Base-by-base conservation (phyloP, 2,329 filamentous ascomycete genomes). In the Coniochaeta sp. region DNA sequence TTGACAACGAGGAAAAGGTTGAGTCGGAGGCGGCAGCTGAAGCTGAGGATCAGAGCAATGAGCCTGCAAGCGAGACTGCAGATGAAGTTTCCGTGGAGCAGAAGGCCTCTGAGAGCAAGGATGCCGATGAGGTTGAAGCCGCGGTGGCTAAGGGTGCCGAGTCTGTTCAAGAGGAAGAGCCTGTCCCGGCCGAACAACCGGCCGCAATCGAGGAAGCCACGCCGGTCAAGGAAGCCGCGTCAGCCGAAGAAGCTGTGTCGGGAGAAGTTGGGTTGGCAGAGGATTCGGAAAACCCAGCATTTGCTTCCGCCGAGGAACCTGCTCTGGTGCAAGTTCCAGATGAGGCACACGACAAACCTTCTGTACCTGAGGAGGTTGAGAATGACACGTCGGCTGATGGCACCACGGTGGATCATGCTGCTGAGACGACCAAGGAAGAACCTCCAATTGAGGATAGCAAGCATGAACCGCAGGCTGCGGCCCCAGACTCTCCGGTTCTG, bases 391-490 rank as follows among this genome's bases (percentile, higher is more conserved):
- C 38, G 22, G 19, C 28, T 28, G 40, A 62, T n/a, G 31, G 38
- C 6, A 60, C 60, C 24, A 26, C 36, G 17, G 7, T 28, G 8
- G 54, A 57, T 5, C 3, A 26, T 33, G 6, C 16, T 24, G 14
- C 55, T 9, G 36, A 24, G 33, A 56, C 68, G 7, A 67, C 63
- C 63, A 67, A 69, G 43, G 66, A 64, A 43, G 52, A 60, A 40
- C 6, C 31, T 33, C 31, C 31, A 11, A 11, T 6, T 33, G 31
- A 33, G 31, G 31, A 33, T 33, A 11, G 6, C 31, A 33, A 6
- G 31, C 6, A 33, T 33, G 31, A 33, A 36, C 7, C 34, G 34
- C 34, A 36, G 14, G 34, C 34, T 36, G 34, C 34, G 11, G 12
- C 5, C 12, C 3, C 34, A 3, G 34, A 36, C 8, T 6, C 43